Percentiles rank a stretch among this genome's conserved stretches.
These are phyloP conservation scores for Fraxinus americana DNA, from an alignment of 257 asterid genomes.

Conservation along the genomic window DNA sequence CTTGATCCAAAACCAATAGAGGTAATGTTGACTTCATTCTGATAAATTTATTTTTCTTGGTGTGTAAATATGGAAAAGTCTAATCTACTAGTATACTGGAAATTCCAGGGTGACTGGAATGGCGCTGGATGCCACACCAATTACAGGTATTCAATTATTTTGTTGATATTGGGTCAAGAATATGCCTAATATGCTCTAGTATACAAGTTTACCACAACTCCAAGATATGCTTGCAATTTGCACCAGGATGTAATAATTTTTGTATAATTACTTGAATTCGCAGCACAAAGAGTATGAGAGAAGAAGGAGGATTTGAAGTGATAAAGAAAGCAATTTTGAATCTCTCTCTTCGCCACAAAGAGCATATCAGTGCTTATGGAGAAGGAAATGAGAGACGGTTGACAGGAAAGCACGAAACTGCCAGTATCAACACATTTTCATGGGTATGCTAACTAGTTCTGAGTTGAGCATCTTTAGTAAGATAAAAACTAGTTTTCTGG, in stretches of 20 bases:
- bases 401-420: slow-evolving; percentile 99
- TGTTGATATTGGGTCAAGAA: neutral
- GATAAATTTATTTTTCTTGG: neutral
- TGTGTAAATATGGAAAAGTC: slow-evolving; percentile 10
- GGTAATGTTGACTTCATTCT: slow-evolving; percentile 37
- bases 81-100: slow-evolving; percentile 6
- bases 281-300: slow-evolving; percentile 97
- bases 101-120: slow-evolving; percentile 91
- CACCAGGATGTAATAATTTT: slow-evolving; percentile 15
- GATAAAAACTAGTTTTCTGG: neutral
- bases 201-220: neutral
- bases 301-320: slow-evolving; percentile 91
- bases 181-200: neutral
- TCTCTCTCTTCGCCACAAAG: slow-evolving; percentile 91
- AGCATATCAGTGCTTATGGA: slow-evolving; percentile 95
- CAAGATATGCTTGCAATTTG: neutral
- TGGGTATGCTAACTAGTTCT: slow-evolving; percentile 60
- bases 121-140: slow-evolving; percentile 98
- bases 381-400: slow-evolving; percentile 96
- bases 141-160: slow-evolving; percentile 57
- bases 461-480: neutral
- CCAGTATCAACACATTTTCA: slow-evolving; percentile 77
- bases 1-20: slow-evolving; percentile 96
- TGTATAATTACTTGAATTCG: slow-evolving; percentile 19
- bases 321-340: slow-evolving; percentile 93